Conservation (phyloP, 371 early-diverging fungal species). For the Syncephalastrum monosporum region DNA sequence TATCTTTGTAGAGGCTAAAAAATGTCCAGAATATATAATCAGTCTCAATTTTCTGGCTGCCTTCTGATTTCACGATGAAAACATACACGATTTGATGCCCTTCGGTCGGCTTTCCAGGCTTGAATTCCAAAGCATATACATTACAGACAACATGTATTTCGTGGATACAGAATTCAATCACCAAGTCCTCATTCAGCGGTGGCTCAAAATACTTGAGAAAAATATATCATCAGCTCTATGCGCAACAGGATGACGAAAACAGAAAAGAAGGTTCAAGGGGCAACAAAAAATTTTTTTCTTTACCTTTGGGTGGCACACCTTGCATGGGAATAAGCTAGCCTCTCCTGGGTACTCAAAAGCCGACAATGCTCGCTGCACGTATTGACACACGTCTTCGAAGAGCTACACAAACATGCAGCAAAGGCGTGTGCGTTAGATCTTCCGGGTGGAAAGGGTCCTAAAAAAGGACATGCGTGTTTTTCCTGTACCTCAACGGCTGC, state of each 20-base stretch:
- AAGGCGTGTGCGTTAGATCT: background rate
- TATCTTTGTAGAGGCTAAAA: conserved; percentile 42
- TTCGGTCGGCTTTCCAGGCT: conserved; percentile 6
- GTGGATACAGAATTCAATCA: conserved; percentile 43
- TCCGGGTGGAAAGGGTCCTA: background rate
- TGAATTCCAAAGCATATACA: conserved; percentile 31
- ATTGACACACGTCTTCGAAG: conserved; percentile 33
- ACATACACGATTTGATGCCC: too few relatives aligned
- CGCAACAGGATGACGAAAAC: background rate
- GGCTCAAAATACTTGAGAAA: conserved; percentile 33
- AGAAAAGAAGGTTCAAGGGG: background rate
- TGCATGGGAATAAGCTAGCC: conserved; percentile 42
- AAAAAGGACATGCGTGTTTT: background rate
- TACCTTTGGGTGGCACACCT: conserved; percentile 53
- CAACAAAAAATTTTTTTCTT: background rate
- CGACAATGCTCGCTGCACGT: conserved; percentile 33
- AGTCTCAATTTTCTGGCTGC: too few relatives aligned
- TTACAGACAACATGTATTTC: conserved; percentile 40
- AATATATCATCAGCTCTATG: background rate
- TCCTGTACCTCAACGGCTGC: conserved; percentile 27
- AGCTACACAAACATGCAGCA: conserved; percentile 18
- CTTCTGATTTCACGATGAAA: too few relatives aligned
- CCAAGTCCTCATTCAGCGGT: conserved; percentile 42
- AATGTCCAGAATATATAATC: background rate
- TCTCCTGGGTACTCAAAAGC: conserved; percentile 45